These are phyloP conservation scores for Cyclotella cryptica DNA, from an alignment of 108 stramenopile species.

Conservation along the genomic window DNA sequence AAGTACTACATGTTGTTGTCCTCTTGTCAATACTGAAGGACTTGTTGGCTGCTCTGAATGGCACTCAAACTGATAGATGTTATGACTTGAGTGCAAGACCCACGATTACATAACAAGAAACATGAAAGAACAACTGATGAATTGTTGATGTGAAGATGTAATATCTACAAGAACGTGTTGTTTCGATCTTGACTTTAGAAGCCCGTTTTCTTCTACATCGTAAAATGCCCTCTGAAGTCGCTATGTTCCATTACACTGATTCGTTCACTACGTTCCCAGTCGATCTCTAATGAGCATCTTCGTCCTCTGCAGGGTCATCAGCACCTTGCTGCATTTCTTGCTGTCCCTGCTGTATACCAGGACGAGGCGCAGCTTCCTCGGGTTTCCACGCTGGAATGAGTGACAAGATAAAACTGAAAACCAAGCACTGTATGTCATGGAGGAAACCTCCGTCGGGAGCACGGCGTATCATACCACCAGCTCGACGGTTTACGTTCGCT, in stretches of 20 bases:
- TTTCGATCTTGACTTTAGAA: too few relatives aligned
- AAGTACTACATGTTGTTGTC: too few relatives aligned
- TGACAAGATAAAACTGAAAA: constrained; percentile 49
- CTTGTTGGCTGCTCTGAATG: too few relatives aligned
- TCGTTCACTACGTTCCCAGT: background rate
- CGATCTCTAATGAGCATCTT: background rate
- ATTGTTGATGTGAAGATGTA: too few relatives aligned
- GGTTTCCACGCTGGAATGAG: constrained; percentile 54
- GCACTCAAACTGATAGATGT: too few relatives aligned
- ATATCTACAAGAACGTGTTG: too few relatives aligned
- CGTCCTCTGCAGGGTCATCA: background rate
- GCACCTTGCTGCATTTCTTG: background rate
- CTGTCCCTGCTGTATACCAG: constrained; percentile 10
- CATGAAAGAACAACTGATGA: too few relatives aligned
- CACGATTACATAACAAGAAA: too few relatives aligned
- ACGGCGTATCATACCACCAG: constrained; percentile 35
- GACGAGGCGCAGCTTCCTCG: constrained; percentile 32
- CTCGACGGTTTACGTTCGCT: background rate
- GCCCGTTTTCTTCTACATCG: too few relatives aligned
- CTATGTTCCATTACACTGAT: background rate
- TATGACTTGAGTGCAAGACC: too few relatives aligned
- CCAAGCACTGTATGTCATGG: constrained; percentile 43
- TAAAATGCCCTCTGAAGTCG: background rate
- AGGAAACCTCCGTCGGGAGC: constrained; percentile 38
- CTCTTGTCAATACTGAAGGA: too few relatives aligned